Evolutionary conservation across 192 early-diverging fungal genomes (phyloP).

Genomic region (Gorgonomyces haynaldii): DNA sequence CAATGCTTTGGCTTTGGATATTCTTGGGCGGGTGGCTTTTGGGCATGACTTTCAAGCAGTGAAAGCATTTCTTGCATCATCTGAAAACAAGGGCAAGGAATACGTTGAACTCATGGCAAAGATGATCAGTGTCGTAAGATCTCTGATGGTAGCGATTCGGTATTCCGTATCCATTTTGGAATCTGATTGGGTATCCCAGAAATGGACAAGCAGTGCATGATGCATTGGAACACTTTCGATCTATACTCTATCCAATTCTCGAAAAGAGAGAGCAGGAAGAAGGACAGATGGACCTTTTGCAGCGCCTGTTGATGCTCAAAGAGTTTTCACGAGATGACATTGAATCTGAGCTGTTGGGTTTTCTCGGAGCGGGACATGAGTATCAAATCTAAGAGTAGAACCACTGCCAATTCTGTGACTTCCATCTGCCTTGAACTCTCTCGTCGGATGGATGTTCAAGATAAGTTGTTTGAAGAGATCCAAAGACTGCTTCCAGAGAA

Average conservation of each 20-base stretch:
- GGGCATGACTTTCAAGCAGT: neutral
- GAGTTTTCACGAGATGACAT: neutral
- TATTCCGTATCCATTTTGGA: no score
- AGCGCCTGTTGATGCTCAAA: slow-evolving; percentile 15
- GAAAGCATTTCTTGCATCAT: no score
- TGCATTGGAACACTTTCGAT: no score
- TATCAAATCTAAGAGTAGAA: slow-evolving; percentile 8
- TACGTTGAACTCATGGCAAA: neutral
- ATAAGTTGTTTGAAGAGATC: slow-evolving; percentile 4
- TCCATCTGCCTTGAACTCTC: neutral
- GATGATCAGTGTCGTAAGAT: slow-evolving; percentile 1
- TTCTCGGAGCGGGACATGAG: slow-evolving; percentile 12
- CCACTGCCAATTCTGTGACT: slow-evolving; percentile 3
- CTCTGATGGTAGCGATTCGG: no score
- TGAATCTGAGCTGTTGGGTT: slow-evolving; percentile 19
- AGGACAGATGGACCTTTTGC: slow-evolving; percentile 20
- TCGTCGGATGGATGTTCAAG: neutral
- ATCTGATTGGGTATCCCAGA: no score
- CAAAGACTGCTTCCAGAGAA: neutral
- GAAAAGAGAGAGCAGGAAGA: slow-evolving; percentile 2
- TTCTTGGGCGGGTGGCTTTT: slow-evolving; percentile 4
- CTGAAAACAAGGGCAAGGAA: neutral
- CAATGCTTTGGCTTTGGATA: neutral
- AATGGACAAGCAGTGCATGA: no score
- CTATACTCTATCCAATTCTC: no score